A percentile compares a stretch with the other conserved stretches of the same genome.
Evolutionary conservation across 2,329 filamentous ascomycete genomes (phyloP).

Genomic region (Penicillium sp.): DNA sequence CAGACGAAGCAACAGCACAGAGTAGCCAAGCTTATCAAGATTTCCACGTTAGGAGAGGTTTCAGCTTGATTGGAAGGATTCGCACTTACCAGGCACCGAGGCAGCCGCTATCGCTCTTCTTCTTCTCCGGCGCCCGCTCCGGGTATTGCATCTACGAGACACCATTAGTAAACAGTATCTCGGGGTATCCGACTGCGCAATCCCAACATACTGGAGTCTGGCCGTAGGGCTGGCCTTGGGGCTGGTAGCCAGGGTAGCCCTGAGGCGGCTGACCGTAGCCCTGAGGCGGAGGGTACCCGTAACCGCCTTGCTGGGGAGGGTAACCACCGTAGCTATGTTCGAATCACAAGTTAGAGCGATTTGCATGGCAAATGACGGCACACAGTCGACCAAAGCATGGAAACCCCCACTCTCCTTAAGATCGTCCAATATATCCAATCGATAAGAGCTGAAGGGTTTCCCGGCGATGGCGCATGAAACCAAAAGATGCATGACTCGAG

Average conservation of each 20-base stretch:
- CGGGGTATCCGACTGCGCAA: too few species aligned
- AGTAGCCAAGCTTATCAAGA: conserved; percentile 45
- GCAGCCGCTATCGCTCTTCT: conserved; percentile 39
- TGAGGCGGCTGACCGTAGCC: background rate
- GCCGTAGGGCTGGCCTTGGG: too few species aligned
- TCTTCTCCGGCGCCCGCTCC: conserved; percentile 41
- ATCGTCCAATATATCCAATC: background rate
- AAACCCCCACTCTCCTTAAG: background rate
- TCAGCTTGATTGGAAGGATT: background rate
- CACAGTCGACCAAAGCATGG: background rate
- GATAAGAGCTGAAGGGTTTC: background rate
- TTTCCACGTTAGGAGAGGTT: conserved; percentile 8
- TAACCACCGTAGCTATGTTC: conserved; percentile 23
- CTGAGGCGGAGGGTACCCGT: conserved; percentile 18
- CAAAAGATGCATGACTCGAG: background rate
- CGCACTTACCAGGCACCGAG: conserved; percentile 48
- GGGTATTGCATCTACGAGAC: conserved; percentile 42
- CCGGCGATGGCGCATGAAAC: background rate
- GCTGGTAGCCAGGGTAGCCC: too few species aligned
- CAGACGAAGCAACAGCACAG: conserved; percentile 62
- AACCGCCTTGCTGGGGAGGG: conserved; percentile 13
- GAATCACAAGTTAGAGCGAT: background rate
- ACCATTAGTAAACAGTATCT: conserved; percentile 13
- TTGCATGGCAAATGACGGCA: background rate
- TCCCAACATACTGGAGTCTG: background rate